Conservation (phyloP, 2,329 filamentous ascomycete species). For the Fusarium sp. region DNA sequence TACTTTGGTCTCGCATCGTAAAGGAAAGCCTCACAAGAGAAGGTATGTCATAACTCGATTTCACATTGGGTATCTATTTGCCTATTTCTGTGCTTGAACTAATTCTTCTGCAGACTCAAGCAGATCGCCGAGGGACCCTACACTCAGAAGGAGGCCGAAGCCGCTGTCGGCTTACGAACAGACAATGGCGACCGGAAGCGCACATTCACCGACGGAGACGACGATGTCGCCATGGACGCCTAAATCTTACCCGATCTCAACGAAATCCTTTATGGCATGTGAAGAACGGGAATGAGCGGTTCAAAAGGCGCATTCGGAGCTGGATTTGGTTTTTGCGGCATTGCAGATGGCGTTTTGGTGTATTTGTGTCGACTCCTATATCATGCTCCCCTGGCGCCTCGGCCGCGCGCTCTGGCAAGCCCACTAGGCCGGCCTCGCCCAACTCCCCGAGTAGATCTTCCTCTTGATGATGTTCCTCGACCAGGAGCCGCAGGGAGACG, state of each 20-base stretch:
- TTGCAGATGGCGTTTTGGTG: conserved; percentile 37
- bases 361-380: conserved; percentile 17
- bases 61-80: conserved; percentile 21
- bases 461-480: conserved; percentile 57
- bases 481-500: conserved; percentile 60
- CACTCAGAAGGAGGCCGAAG: conserved; percentile 87
- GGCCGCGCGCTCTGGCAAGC: conserved; percentile 62
- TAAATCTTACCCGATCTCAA: conserved; percentile 38
- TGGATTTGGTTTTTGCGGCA: conserved; percentile 26
- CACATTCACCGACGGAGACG: conserved; percentile 31
- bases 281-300: background rate
- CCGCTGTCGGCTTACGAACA: conserved; percentile 78
- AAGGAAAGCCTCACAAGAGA: conserved; percentile 94
- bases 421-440: conserved; percentile 61
- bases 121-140: conserved; percentile 88
- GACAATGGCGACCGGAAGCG: conserved; percentile 67
- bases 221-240: conserved; percentile 55
- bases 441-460: conserved; percentile 48
- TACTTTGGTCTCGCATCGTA: conserved; percentile 81
- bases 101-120: conserved; percentile 73
- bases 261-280: conserved; percentile 13
- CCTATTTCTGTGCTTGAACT: conserved; percentile 33
- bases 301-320: conserved; percentile 21
- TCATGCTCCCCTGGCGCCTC: conserved; percentile 60
- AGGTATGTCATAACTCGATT: conserved; percentile 62